Evolutionary conservation across 2,329 filamentous ascomycete genomes (phyloP).

Genomic region (Colletotrichum sp.): DNA sequence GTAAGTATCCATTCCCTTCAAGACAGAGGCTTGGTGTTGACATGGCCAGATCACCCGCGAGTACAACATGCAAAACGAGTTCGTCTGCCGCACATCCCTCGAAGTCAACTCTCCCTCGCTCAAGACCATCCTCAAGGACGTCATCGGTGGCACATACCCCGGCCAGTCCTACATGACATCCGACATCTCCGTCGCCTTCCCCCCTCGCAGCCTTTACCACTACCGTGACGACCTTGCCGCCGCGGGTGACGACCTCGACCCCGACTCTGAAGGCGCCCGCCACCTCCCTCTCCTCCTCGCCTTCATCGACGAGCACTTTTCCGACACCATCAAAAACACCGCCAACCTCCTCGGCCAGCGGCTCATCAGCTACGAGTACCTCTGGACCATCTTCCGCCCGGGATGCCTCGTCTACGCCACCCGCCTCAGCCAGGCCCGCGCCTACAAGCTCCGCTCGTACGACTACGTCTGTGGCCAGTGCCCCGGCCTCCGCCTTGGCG

Average conservation of each 20-base stretch:
- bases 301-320: constrained; percentile 54
- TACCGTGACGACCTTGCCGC: constrained; percentile 28
- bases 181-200: constrained; percentile 26
- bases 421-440: constrained; percentile 42
- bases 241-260: constrained; percentile 21
- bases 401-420: constrained; percentile 43
- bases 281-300: constrained; percentile 43
- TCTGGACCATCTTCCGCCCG: constrained; percentile 59
- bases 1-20: neutral
- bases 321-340: constrained; percentile 50
- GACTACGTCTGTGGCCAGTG: constrained; percentile 41
- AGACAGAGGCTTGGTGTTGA: neutral
- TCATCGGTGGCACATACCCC: constrained; percentile 26
- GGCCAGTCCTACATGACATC: constrained; percentile 28
- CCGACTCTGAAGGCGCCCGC: constrained; percentile 26
- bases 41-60: constrained; percentile 13
- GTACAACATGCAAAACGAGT: constrained; percentile 24
- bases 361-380: constrained; percentile 56
- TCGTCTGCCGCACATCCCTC: constrained; percentile 17
- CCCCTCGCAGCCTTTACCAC: constrained; percentile 29
- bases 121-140: constrained; percentile 24
- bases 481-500: constrained; percentile 22
- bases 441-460: constrained; percentile 40
- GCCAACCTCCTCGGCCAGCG: constrained; percentile 56
- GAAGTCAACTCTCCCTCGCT: constrained; percentile 27